Conservation (phyloP, 768 basidiomycete genomes). For the Mycena leptocephala region DNA sequence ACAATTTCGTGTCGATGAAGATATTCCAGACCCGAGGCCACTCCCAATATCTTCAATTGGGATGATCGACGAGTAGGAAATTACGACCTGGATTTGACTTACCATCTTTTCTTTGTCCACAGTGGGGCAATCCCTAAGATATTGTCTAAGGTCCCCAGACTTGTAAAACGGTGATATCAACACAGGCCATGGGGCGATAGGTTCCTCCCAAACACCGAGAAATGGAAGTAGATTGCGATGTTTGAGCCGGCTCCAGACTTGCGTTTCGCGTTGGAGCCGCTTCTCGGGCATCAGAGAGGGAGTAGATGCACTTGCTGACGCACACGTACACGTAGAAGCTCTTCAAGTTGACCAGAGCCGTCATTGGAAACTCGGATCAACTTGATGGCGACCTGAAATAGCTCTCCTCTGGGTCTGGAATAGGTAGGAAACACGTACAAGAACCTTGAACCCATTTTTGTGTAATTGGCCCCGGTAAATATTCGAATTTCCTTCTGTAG, state of each 20-base stretch:
- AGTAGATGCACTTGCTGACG: background rate
- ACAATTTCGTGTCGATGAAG: conserved; percentile 11
- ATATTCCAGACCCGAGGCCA: background rate
- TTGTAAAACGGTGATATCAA: conserved; percentile 31
- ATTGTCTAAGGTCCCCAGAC: conserved; percentile 13
- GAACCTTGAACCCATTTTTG: background rate
- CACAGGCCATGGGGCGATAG: conserved; percentile 15
- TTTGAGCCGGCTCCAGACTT: conserved; percentile 15
- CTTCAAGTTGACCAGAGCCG: conserved; percentile 5
- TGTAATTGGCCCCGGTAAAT: conserved; percentile 5
- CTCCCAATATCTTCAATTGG: background rate
- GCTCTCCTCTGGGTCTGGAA: background rate
- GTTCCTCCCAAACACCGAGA: conserved; percentile 21
- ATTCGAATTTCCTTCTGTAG: conserved; percentile 1
- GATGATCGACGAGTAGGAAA: background rate
- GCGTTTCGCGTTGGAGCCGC: conserved; percentile 24
- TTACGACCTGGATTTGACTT: background rate
- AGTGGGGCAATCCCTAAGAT: background rate
- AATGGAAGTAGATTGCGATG: conserved; percentile 31
- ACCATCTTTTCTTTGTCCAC: conserved; percentile 6
- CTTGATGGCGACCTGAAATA: conserved; percentile 13
- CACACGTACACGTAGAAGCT: background rate
- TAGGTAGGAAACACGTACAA: background rate
- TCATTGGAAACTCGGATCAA: background rate
- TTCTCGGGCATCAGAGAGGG: background rate